Evolutionary conservation across 352 stramenopile genomes (phyloP).

Genomic region (Phytophthora pseudosyringae): DNA sequence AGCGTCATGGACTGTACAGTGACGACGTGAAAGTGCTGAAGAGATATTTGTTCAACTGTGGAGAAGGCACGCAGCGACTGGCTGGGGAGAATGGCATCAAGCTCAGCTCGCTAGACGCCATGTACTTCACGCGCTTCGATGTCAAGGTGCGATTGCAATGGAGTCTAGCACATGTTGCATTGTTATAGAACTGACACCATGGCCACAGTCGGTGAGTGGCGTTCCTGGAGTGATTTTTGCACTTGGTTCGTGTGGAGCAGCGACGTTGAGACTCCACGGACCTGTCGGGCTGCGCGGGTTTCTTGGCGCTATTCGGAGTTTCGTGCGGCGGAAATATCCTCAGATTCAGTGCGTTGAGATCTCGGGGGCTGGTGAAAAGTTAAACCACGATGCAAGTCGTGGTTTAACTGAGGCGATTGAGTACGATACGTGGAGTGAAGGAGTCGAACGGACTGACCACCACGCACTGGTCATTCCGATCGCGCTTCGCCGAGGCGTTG

Average conservation of each 20-base stretch:
- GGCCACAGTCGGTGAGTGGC: constrained; percentile 61
- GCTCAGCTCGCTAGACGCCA: constrained; percentile 65
- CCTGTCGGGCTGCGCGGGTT: constrained; percentile 47
- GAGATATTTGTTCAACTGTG: constrained; percentile 78
- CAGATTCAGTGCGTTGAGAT: constrained; percentile 63
- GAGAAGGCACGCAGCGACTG: constrained; percentile 70
- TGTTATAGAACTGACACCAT: constrained; percentile 2
- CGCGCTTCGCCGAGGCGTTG: constrained; percentile 5
- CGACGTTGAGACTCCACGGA: constrained; percentile 55
- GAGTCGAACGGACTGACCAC: constrained; percentile 34
- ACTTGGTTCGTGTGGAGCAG: constrained; percentile 56
- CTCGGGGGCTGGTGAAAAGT: neutral
- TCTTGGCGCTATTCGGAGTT: constrained; percentile 63
- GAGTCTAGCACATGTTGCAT: neutral
- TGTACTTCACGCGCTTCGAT: constrained; percentile 77
- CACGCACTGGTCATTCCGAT: constrained; percentile 44
- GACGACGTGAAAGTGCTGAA: constrained; percentile 62
- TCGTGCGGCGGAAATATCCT: constrained; percentile 72
- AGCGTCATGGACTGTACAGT: constrained; percentile 72
- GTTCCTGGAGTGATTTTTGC: constrained; percentile 73
- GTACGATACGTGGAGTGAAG: constrained; percentile 29
- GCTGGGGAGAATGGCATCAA: constrained; percentile 77
- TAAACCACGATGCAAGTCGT: neutral
- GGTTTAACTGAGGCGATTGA: constrained; percentile 10
- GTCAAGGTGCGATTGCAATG: constrained; percentile 42